These are phyloP conservation scores for Pulveroboletus sp. DNA, from an alignment of 768 basidiomycete species.

Conservation along the genomic window DNA sequence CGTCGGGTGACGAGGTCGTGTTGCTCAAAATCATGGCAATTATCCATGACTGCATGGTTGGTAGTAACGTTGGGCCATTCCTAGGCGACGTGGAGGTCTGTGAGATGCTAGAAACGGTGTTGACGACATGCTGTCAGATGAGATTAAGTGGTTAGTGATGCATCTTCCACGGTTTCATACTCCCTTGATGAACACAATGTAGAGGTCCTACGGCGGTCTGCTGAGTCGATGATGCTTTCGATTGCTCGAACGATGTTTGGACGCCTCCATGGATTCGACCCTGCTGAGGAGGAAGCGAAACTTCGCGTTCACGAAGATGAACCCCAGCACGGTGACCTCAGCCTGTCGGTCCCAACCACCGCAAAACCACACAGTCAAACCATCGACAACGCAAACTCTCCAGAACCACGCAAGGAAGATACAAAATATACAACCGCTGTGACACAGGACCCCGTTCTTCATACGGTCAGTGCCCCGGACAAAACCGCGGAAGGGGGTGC, in stretches of 20 bases:
- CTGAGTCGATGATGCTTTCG: constrained; percentile 84
- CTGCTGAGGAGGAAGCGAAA: constrained; percentile 64
- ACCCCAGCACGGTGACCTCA: constrained; percentile 50
- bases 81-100: constrained; percentile 94
- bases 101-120: constrained; percentile 95
- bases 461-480: background rate
- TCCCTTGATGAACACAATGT: constrained; percentile 15
- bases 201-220: constrained; percentile 86
- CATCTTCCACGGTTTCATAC: constrained; percentile 2
- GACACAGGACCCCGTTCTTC: background rate
- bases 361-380: constrained; percentile 21
- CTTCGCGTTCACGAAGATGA: constrained; percentile 49
- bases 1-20: constrained; percentile 96
- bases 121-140: constrained; percentile 97
- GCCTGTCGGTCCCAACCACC: constrained; percentile 51
- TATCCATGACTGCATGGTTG: constrained; percentile 77
- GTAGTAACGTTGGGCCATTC: constrained; percentile 53
- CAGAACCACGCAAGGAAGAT: constrained; percentile 8
- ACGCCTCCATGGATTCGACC: constrained; percentile 62
- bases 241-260: constrained; percentile 81
- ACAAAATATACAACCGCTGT: background rate
- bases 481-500: constrained; percentile 33
- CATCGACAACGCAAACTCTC: constrained; percentile 11
- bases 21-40: constrained; percentile 87
- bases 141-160: constrained; percentile 76